Conservation (phyloP, 2,329 filamentous ascomycete genomes). For the Trichoderma endophyticum region DNA sequence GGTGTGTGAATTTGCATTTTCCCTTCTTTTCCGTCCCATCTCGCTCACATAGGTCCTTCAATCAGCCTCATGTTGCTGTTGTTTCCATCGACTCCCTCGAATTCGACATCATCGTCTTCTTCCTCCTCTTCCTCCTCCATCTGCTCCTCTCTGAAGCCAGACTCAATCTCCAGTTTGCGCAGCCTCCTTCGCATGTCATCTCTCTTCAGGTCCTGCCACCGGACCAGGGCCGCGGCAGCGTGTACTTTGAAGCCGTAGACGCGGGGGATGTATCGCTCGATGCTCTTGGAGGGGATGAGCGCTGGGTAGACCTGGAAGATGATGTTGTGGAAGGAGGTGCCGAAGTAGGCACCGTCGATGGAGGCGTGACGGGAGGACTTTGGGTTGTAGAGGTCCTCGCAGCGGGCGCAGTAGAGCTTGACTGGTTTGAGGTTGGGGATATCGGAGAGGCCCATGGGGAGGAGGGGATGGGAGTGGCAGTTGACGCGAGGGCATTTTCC, state of each 20-base stretch:
- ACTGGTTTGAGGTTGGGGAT: slow-evolving; percentile 83
- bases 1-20: neutral
- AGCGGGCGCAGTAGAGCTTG: slow-evolving; percentile 95
- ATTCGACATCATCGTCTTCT: slow-evolving; percentile 52
- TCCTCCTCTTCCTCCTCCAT: slow-evolving; percentile 59
- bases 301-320: slow-evolving; percentile 97
- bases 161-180: slow-evolving; percentile 67
- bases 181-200: slow-evolving; percentile 80
- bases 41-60: slow-evolving; percentile 25
- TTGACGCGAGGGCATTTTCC: slow-evolving; percentile 96
- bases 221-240: slow-evolving; percentile 77
- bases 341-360: slow-evolving; percentile 98
- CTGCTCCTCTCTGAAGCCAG: slow-evolving; percentile 71
- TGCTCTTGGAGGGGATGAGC: slow-evolving; percentile 80
- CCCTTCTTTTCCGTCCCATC: neutral
- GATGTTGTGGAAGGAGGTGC: slow-evolving; percentile 97
- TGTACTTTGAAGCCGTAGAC: slow-evolving; percentile 97
- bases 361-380: slow-evolving; percentile 93
- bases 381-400: slow-evolving; percentile 98
- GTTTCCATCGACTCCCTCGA: slow-evolving; percentile 36
- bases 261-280: slow-evolving; percentile 80
- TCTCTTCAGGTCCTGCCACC: slow-evolving; percentile 83
- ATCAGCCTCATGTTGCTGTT: slow-evolving; percentile 26
- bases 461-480: slow-evolving; percentile 87
- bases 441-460: slow-evolving; percentile 93